Evolutionary conservation across 768 basidiomycete species (phyloP).

Genomic region (Cyclocybe aegerita): DNA sequence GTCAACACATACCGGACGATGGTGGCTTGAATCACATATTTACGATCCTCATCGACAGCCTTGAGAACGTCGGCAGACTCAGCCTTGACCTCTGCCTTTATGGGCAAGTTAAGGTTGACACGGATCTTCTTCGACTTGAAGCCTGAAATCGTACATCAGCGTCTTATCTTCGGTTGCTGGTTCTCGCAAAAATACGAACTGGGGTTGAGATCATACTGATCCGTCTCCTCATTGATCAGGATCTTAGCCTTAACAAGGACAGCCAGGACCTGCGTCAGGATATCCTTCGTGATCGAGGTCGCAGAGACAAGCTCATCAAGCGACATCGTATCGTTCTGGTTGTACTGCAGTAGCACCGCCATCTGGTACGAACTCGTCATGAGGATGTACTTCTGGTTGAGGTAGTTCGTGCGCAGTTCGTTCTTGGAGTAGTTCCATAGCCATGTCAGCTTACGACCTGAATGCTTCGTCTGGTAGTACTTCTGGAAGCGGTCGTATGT

Average conservation of each 20-base stretch:
- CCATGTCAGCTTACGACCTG: constrained; percentile 96
- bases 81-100: constrained; percentile 93
- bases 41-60: constrained; percentile 95
- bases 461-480: constrained; percentile 95
- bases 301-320: constrained; percentile 77
- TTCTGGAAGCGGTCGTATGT: constrained; percentile 92
- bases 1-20: constrained; percentile 66
- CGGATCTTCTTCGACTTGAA: constrained; percentile 95
- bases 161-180: not conserved
- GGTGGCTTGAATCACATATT: constrained; percentile 93
- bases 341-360: constrained; percentile 95
- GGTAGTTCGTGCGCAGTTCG: constrained; percentile 92
- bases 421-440: constrained; percentile 99
- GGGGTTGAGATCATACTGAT: constrained; percentile 92
- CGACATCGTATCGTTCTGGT: constrained; percentile 85
- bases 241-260: constrained; percentile 88
- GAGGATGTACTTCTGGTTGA: constrained; percentile 94
- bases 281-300: constrained; percentile 79
- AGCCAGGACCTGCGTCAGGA: constrained; percentile 67
- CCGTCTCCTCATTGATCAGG: constrained; percentile 82
- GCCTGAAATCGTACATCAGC: constrained; percentile 35
- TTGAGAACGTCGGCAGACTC: constrained; percentile 89
- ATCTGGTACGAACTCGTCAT: constrained; percentile 98
- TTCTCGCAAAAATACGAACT: constrained; percentile 27
- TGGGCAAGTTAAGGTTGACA: constrained; percentile 86